phyloP scores from a whole-genome alignment of 768 basidiomycete genomes.

The Jaapia argillacea region DNA sequence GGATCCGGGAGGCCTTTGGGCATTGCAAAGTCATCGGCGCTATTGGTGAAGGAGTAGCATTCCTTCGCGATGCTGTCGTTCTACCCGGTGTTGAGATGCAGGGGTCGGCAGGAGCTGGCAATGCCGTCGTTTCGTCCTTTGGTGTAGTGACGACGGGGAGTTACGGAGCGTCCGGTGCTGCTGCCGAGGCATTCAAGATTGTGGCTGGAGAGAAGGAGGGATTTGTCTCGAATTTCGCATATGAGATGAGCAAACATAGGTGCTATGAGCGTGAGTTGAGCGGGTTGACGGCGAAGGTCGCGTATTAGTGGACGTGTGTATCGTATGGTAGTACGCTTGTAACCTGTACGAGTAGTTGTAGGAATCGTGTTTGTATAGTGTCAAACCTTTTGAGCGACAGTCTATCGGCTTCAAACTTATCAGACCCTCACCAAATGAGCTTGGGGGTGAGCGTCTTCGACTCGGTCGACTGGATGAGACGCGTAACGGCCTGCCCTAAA shows the following conservation, averaged over 20 bases:
- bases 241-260: conserved; percentile 56
- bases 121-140: conserved; percentile 41
- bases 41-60: conserved; percentile 48
- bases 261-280: conserved; percentile 55
- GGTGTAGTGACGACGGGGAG: conserved; percentile 55
- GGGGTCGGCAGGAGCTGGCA: conserved; percentile 18
- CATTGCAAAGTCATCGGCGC: conserved; percentile 81
- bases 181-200: conserved; percentile 32
- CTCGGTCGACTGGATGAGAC: no score
- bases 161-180: conserved; percentile 29
- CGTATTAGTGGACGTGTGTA: no score
- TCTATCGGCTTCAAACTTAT: no score
- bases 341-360: no score
- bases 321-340: no score
- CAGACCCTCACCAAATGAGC: no score
- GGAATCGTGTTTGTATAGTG: no score
- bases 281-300: conserved; percentile 42
- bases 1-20: conserved; percentile 76
- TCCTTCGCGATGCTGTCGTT: conserved; percentile 35
- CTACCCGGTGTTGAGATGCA: conserved; percentile 37
- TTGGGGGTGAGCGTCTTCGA: no score
- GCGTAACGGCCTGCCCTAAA: no score
- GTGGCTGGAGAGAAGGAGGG: conserved; percentile 34
- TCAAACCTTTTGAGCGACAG: no score
- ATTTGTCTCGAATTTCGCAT: conserved; percentile 49